Evolutionary conservation across 1,139 yeast species (phyloP), one percentile per base, ranked within the genome.

Genomic region (Candida albicans): DNA sequence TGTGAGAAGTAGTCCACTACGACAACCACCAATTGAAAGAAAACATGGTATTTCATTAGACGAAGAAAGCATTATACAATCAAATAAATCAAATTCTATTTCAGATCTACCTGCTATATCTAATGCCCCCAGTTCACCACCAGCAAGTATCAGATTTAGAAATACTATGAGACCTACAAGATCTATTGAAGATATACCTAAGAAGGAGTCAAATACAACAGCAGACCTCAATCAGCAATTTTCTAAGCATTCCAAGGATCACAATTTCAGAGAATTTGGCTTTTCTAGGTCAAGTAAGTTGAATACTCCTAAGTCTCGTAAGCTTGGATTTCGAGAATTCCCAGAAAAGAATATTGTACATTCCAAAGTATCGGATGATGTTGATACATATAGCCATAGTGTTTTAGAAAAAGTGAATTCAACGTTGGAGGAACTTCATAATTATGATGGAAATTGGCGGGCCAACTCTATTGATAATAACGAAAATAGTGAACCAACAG

Each of bases 31-130:
- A 9, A 22, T 33, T 15, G 22, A 26, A 33, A 15, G 40, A 36
- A n/a, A 33, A 29, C 13, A 14, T 10, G 28, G 18, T 31, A 22
- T 32, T 11, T 18, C 22, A 18, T 18, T 18, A 18, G n/a, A 34
- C 30, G 37, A 39, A 11, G 14, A 39, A 24, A 28, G 30, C 12
- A 18, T 15, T 2, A 32, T 12, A 13, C 13, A 35, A 11, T 34
- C 51, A 10, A 44, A 54, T 32, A 49, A 52, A 38, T 48, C 60
- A 33, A 45, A 26, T 26, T 64, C 37, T 14, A 25, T 28, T 27
- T 10, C 29, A 4, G 25, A 36, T 18, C 33, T 36, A n/a, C 33
- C 25, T 13, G 26, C 39, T 8, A 25, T 22, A 8, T 31, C 30
- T 31, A 43, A 35, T 12, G 39, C 39, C 2, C 29, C 44, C 8